Conservation (phyloP, 306 rosid species). For the Prunus mume region DNA sequence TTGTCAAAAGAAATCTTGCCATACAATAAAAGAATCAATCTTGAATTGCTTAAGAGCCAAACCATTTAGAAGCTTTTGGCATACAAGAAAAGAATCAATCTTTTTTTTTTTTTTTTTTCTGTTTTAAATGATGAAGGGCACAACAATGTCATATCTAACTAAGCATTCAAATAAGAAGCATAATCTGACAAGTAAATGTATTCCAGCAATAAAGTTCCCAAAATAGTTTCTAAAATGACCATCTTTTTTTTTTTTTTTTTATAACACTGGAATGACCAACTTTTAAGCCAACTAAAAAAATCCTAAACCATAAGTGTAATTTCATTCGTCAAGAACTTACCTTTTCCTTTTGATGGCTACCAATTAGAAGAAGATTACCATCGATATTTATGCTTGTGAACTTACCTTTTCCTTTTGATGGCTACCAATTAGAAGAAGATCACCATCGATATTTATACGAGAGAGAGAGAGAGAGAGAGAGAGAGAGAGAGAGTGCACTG, state of each 20-base stretch:
- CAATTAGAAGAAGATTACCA: slow-evolving; percentile 54
- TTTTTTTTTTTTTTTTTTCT: background rate
- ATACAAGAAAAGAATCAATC: background rate
- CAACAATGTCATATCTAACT: background rate
- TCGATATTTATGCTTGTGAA: slow-evolving; percentile 51
- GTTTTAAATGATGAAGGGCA: background rate
- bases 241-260: too few relatives aligned
- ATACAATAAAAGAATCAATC: too few relatives aligned
- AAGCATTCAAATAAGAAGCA: background rate
- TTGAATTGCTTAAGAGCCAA: background rate
- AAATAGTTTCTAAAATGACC: background rate
- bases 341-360: slow-evolving; percentile 56
- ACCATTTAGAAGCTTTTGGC: background rate
- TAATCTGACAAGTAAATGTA: background rate
- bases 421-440: too few relatives aligned
- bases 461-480: too few relatives aligned
- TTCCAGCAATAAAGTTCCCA: background rate
- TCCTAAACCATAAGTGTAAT: background rate
- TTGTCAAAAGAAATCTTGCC: background rate
- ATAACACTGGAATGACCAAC: background rate
- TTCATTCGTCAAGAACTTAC: slow-evolving; percentile 8
- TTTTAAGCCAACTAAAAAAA: slow-evolving; percentile 5
- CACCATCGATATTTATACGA: too few relatives aligned
- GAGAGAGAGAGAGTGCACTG: too few relatives aligned
- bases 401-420: too few relatives aligned